Evolutionary conservation across 2,329 filamentous ascomycete genomes (phyloP), one percentile per base, ranked within the genome.

Genomic region (Epichloe sibirici): DNA sequence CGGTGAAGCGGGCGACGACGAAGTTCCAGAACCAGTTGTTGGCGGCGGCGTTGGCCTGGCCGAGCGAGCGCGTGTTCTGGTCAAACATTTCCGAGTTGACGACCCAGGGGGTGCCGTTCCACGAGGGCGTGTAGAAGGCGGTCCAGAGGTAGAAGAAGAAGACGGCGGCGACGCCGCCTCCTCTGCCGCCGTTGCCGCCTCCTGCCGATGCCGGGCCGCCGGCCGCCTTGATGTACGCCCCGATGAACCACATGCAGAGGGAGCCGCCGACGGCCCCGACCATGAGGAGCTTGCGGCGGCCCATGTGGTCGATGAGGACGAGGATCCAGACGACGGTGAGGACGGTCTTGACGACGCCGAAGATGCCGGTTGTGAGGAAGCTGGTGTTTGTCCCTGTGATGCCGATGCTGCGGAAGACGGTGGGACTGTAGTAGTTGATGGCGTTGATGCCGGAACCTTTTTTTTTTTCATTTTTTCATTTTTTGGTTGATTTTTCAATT

Each of bases 1-100:
- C 81, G 0, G 81, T 86, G 70, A 84, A 86, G 11, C 82, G 74
- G 0, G 75, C 76, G 57, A 87, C 77, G 62, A 87, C 74, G 64
- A 87, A 86, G 65, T 86, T 87, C 72, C 72, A 84, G 61, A 84
- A 75, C 85, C 85, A 88, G 66, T 88, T 87, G 67, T 78, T 84
- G 3, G 80, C 80, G 0, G 84, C 79, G 0, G 86, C 86, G 39
- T 76, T 84, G 9, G 86, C 85, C 62, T 89, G 85, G 1, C 84
- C 85, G 0, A 90, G 74, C 0, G 81, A 79, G 50, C 69, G 63
- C 1, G 62, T 68, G 67, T 83, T 84, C 57, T 81, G 78, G 60
- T 85, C 79, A 65, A 88, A 89, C 73, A 90, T 88, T 66, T 90
- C 85, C 0, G 76, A 76, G 71, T 87, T 87, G 62, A 86, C 69